These are phyloP conservation scores for Chaetomium sp. DNA, from an alignment of 2,329 filamentous ascomycete species.

Conservation along the genomic window DNA sequence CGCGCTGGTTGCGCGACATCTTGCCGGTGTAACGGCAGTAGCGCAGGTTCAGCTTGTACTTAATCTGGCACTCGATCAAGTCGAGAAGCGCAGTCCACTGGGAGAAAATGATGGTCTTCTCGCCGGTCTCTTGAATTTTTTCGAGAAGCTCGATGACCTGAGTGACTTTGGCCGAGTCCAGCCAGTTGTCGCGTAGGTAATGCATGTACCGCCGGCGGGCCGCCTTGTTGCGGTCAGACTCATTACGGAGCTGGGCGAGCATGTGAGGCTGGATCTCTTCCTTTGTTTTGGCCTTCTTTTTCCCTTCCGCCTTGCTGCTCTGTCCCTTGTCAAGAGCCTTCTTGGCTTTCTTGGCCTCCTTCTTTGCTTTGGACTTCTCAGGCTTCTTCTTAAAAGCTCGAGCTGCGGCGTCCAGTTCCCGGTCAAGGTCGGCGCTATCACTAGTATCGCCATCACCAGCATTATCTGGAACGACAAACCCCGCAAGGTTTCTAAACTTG, in stretches of 20 bases:
- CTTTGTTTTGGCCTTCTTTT: conserved; percentile 42
- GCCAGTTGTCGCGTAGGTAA: conserved; percentile 62
- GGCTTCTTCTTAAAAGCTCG: conserved; percentile 8
- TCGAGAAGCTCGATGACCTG: conserved; percentile 60
- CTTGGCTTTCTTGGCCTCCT: conserved; percentile 30
- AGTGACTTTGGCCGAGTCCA: conserved; percentile 68
- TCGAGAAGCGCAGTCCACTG: conserved; percentile 77
- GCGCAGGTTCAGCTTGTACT: conserved; percentile 42
- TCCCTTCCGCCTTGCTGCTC: conserved; percentile 30
- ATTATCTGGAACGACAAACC: conserved; percentile 47
- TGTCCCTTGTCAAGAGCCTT: background rate
- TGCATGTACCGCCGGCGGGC: conserved; percentile 64
- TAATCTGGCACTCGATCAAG: conserved; percentile 66
- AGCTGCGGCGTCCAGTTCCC: conserved; percentile 16
- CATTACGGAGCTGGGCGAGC: conserved; percentile 51
- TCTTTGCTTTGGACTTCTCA: conserved; percentile 24
- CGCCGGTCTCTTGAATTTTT: conserved; percentile 41
- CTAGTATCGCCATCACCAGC: conserved; percentile 25
- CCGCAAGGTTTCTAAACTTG: conserved; percentile 37
- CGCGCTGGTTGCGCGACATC: conserved; percentile 61
- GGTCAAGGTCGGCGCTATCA: conserved; percentile 15
- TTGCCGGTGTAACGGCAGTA: conserved; percentile 71
- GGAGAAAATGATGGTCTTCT: conserved; percentile 77
- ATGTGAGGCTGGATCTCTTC: conserved; percentile 33
- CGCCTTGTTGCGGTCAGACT: conserved; percentile 55